These are phyloP conservation scores for Curvularia hawaiiensis DNA, from an alignment of 2,329 filamentous ascomycete species.

Conservation along the genomic window DNA sequence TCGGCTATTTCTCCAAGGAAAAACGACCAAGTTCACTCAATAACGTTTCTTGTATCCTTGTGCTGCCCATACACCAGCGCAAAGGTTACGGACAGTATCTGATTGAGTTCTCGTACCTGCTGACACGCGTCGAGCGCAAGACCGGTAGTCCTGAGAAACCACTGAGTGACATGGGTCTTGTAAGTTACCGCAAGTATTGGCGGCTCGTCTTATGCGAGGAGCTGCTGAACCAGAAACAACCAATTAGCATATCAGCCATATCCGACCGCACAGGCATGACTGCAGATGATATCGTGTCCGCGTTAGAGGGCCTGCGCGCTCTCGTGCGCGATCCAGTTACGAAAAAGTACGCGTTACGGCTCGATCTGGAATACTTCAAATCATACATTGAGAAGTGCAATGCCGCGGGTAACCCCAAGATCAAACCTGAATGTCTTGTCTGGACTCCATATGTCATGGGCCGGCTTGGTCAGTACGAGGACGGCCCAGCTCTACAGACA, in stretches of 20 bases:
- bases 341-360: constrained; percentile 83
- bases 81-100: constrained; percentile 96
- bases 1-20: constrained; percentile 99
- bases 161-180: constrained; percentile 94
- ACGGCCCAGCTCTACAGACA: constrained; percentile 79
- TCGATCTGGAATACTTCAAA: constrained; percentile 83
- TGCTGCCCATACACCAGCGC: constrained; percentile 92
- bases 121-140: constrained; percentile 91
- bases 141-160: constrained; percentile 97
- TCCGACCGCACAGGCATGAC: constrained; percentile 95
- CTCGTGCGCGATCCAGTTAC: constrained; percentile 89
- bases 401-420: constrained; percentile 81
- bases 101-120: constrained; percentile 97
- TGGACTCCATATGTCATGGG: constrained; percentile 99
- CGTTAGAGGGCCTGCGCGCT: constrained; percentile 85
- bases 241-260: constrained; percentile 65
- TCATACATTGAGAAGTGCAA: constrained; percentile 91
- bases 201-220: constrained; percentile 86
- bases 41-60: constrained; percentile 97
- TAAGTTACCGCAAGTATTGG: constrained; percentile 98
- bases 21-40: constrained; percentile 94
- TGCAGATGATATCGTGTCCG: constrained; percentile 92
- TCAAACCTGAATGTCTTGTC: constrained; percentile 79
- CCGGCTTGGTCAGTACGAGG: constrained; percentile 79
- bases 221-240: constrained; percentile 67